Evolutionary conservation across 2,329 filamentous ascomycete species (phyloP).

Genomic region (Colletotrichum chrysophilum): DNA sequence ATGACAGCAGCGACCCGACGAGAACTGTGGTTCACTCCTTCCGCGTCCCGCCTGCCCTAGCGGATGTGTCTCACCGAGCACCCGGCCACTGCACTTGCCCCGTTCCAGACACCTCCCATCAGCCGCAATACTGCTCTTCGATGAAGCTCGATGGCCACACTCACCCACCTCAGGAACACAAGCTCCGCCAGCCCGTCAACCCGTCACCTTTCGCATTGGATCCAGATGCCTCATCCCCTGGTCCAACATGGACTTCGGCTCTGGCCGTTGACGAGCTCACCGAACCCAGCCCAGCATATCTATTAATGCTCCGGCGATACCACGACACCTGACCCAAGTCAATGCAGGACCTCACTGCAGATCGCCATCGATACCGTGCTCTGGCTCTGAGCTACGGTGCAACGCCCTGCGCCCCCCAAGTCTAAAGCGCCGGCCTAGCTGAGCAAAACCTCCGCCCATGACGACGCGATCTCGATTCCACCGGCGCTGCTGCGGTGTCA

Average conservation of each 20-base stretch:
- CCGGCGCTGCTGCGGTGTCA: not conserved
- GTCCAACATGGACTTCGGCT: not conserved
- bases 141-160: not conserved
- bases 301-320: not conserved
- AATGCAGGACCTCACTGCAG: not conserved
- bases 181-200: not conserved
- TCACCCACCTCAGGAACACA: not conserved
- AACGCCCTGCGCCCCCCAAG: not conserved
- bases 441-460: not conserved
- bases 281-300: not conserved
- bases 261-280: not conserved
- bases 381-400: not conserved
- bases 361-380: not conserved
- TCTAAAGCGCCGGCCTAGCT: not conserved
- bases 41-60: not conserved
- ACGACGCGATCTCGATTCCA: not conserved
- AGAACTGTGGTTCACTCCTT: not conserved
- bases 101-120: not conserved
- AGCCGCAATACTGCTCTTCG: not conserved
- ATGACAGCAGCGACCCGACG: not conserved
- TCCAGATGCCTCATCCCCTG: not conserved
- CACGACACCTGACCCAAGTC: not conserved
- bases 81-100: not conserved
- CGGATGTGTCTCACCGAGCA: not conserved
- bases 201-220: not conserved